phyloP scores from a whole-genome alignment of 768 basidiomycete species.

The Suillus hirtellus region DNA sequence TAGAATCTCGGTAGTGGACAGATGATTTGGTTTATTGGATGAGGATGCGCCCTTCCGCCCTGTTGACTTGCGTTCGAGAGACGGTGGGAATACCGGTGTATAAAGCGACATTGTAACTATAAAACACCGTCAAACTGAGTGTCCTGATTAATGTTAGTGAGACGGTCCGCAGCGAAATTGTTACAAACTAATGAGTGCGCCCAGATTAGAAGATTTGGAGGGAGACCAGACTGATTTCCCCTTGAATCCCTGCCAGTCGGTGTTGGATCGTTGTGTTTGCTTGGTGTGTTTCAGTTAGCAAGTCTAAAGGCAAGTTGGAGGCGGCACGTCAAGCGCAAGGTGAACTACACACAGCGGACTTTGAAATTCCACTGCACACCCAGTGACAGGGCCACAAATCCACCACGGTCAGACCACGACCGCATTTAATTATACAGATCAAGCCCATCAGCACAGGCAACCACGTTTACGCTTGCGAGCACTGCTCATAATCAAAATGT shows the following conservation, averaged over 20 bases:
- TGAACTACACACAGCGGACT: constrained; percentile 1
- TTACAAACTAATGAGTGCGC: neutral
- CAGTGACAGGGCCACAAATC: neutral
- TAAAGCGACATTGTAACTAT: constrained; percentile 32
- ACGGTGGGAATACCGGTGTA: constrained; percentile 34
- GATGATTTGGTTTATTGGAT: constrained; percentile 1
- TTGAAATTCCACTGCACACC: neutral
- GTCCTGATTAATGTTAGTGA: neutral
- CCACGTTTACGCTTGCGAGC: neutral
- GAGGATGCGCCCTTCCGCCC: constrained; percentile 14
- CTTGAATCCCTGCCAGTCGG: neutral
- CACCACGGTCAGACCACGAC: neutral
- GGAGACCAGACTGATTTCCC: neutral
- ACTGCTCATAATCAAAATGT: neutral
- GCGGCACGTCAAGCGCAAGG: neutral
- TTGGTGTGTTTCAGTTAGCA: neutral
- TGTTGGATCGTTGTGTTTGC: neutral
- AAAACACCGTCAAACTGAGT: neutral
- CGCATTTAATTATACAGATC: neutral
- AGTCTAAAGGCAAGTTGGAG: neutral
- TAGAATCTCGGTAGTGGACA: constrained; percentile 25
- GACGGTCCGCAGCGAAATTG: neutral
- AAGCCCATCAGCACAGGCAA: constrained; percentile 1
- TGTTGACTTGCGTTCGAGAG: constrained; percentile 11
- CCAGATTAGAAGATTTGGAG: neutral